These are phyloP conservation scores for Cerioporus squamosus DNA, from an alignment of 1,284 basidiomycete species.

Conservation along the genomic window DNA sequence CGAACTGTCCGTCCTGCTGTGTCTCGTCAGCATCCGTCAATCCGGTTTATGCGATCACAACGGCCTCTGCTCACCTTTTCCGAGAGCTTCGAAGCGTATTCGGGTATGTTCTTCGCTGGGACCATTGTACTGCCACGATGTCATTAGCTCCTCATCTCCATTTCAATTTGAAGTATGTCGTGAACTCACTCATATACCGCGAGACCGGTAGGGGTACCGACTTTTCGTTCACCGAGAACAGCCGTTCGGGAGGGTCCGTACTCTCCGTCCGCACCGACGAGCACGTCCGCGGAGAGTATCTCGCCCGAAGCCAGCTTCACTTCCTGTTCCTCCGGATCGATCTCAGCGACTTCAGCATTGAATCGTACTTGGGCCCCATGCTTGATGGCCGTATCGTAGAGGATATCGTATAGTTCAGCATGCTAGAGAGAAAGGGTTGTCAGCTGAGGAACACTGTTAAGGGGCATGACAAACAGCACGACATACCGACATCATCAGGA, in stretches of 20 bases:
- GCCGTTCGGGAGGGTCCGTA: slow-evolving; percentile 27
- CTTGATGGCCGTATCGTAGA: slow-evolving; percentile 49
- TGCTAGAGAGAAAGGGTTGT: slow-evolving; percentile 38
- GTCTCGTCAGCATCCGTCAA: background rate
- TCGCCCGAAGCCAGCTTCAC: slow-evolving; percentile 50
- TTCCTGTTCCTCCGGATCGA: slow-evolving; percentile 34
- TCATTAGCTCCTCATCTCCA: background rate
- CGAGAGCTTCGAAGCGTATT: background rate
- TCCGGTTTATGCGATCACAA: too few species aligned
- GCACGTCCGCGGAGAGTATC: slow-evolving; percentile 53
- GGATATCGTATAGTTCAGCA: slow-evolving; percentile 37
- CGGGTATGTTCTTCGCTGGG: background rate
- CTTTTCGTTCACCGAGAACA: slow-evolving; percentile 38
- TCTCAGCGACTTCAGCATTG: slow-evolving; percentile 23
- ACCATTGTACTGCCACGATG: background rate
- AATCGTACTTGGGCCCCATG: slow-evolving; percentile 31
- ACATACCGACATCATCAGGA: slow-evolving; percentile 53
- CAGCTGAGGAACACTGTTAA: background rate
- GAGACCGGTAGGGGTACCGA: slow-evolving; percentile 31
- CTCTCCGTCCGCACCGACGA: slow-evolving; percentile 70
- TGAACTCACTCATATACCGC: slow-evolving; percentile 49
- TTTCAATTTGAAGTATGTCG: background rate
- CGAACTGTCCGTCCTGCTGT: slow-evolving; percentile 38
- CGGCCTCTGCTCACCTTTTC: slow-evolving; percentile 3
- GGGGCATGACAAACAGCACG: background rate